Evolutionary conservation across 148 eudicot species (phyloP), one percentile per base, ranked within the genome.

Genomic region (Camellia granthamiana): DNA sequence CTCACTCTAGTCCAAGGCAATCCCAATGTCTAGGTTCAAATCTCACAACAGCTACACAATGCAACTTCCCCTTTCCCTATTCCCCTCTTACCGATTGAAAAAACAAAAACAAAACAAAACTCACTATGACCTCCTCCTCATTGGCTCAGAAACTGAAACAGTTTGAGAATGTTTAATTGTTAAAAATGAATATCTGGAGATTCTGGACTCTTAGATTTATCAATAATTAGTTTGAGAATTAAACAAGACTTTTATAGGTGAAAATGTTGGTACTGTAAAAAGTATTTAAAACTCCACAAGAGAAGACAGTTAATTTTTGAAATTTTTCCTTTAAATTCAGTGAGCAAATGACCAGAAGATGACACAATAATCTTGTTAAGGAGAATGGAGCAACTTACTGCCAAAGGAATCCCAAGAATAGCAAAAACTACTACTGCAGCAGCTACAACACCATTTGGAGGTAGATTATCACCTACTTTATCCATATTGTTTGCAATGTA

Each of bases 361-460:
- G 76, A 61, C 30, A 77, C n/a, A 77, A n/a, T 58, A 70, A 68
- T 54, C 6, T 7, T 75, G 14, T 58, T 18, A 72, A 78, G 23
- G 61, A 69, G 67, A 77, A 66, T 21, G 44, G 71, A 78, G 77
- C 38, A 82, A 91, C 99, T 91, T 85, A 96, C 99, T 12, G 99
- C 95, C 81, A 96, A 81, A 52, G 99, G 99, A 81, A 92, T 85
- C 65, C 99, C 99, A 78, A 96, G 95, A 83, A 96, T 49, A 60
- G 95, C 88, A 83, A 96, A 96, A 67, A 89, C 88, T 54, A 86
- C 66, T 44, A 94, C 76, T 8, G 94, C 98, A 81, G 98, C 94
- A 83, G 93, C 82, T 15, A 96, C 89, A 81, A 91, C 86, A 51
- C 95, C 95, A 81, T 78, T 81, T 69, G 98, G 90, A 51, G 99